Evolutionary conservation across 768 basidiomycete genomes (phyloP), one percentile per base, ranked within the genome.

Genomic region (Russula ochroleuca): DNA sequence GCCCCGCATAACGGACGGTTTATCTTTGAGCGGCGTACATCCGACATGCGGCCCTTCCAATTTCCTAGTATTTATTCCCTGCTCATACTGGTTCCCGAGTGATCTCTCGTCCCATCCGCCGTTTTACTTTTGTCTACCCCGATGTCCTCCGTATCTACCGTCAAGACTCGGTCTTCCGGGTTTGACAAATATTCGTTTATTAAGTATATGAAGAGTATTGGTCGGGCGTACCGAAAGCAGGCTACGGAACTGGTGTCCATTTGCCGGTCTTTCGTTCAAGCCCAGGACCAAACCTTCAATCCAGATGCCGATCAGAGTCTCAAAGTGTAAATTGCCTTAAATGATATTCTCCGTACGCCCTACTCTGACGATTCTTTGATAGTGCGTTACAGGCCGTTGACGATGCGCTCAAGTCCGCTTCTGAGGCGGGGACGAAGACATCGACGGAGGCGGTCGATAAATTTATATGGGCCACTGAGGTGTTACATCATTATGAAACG

Each of bases 151-250:
- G 6, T 9, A 45, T 13, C 9, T 5, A 2, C 28, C 14, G 10
- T 3, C 38, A 7, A 19, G 19, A 10, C 14, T 31, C 31, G n/a
- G 37, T 11, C 33, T 19, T 31, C 3, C 35, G 14, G 14, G 5
- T 43, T 56, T 31, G 58, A 17, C 14, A 33, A 5, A 33, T 38
- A 33, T 33, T 38, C 14, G 50, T 72, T 64, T 35, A 23, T 55
- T 1, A 62, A 51, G 54, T 45, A 57, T 11, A 50, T 25, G 40
- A 63, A 35, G 55, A 63, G 57, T 17, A 23, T 63, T 43, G 62
- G 62, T n/a, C 45, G 57, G 33, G 57, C 43, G 10, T 58, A 63
- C 33, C n/a, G 41, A 51, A 58, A 51, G 23, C 56, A 45, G n/a
- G 56, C 62, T 2, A 45, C n/a, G 33, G 62, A 63, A n/a, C 19